Conservation (phyloP, 768 basidiomycete genomes). For the Exidia glandulosa region DNA sequence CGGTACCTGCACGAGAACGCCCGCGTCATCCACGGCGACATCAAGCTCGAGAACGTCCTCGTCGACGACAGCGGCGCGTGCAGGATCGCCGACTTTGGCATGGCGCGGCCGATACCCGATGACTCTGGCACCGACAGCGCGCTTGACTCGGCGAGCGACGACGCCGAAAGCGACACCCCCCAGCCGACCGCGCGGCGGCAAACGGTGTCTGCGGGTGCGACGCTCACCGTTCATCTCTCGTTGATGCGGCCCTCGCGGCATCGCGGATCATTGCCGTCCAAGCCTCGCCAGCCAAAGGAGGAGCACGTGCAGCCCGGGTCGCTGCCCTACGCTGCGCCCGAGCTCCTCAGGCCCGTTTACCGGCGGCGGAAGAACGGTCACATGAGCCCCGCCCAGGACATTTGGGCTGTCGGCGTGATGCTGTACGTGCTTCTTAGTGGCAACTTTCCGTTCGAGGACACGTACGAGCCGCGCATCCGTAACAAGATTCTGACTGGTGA, state of each 20-base stretch:
- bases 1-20: conserved; percentile 74
- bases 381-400: conserved; percentile 65
- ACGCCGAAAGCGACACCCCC: conserved; percentile 3
- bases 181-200: conserved; percentile 8
- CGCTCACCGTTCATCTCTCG: conserved; percentile 22
- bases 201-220: conserved; percentile 12
- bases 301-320: conserved; percentile 65
- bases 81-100: conserved; percentile 77
- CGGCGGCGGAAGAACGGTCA: conserved; percentile 14
- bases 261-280: conserved; percentile 4
- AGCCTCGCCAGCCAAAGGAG: conserved; percentile 19
- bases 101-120: conserved; percentile 49
- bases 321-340: conserved; percentile 83
- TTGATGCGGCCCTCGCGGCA: conserved; percentile 28
- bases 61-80: conserved; percentile 84
- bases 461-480: conserved; percentile 83
- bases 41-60: conserved; percentile 95
- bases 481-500: conserved; percentile 84
- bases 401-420: conserved; percentile 92
- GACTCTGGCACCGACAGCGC: conserved; percentile 28
- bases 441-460: conserved; percentile 75
- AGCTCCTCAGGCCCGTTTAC: conserved; percentile 59
- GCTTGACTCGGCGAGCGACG: conserved; percentile 14
- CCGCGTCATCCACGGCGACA: conserved; percentile 77
- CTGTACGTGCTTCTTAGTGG: conserved; percentile 80